These are phyloP conservation scores for button mushroom (Agaricus bisporus) DNA, from an alignment of 768 basidiomycete species.

Conservation along the genomic window DNA sequence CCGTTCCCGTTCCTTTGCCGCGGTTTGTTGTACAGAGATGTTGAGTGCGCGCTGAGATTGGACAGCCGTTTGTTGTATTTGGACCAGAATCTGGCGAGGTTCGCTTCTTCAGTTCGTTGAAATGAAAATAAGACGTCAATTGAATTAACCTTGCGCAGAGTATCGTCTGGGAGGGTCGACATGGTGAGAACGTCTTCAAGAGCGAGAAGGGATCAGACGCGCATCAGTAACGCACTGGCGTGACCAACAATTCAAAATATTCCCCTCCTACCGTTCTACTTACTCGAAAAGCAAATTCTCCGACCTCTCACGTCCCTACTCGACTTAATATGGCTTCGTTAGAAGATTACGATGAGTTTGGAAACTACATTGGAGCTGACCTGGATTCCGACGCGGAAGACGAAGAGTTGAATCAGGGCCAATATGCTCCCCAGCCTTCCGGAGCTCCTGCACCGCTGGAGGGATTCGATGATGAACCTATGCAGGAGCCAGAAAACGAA, in stretches of 20 bases:
- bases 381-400: slow-evolving; percentile 84
- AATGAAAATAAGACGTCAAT: slow-evolving; percentile 11
- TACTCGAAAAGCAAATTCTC: neutral
- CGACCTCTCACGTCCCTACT: slow-evolving; percentile 10
- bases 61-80: slow-evolving; percentile 89
- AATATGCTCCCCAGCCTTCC: slow-evolving; percentile 31
- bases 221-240: slow-evolving; percentile 6
- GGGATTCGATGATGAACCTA: slow-evolving; percentile 73
- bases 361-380: slow-evolving; percentile 96
- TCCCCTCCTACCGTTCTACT: neutral
- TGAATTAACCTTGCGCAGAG: slow-evolving; percentile 63
- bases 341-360: slow-evolving; percentile 91
- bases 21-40: slow-evolving; percentile 66
- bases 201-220: slow-evolving; percentile 10
- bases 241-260: slow-evolving; percentile 8
- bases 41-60: slow-evolving; percentile 78
- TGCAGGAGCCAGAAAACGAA: slow-evolving; percentile 41
- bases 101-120: slow-evolving; percentile 1
- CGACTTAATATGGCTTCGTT: slow-evolving; percentile 40
- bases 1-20: slow-evolving; percentile 82
- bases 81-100: slow-evolving; percentile 68
- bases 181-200: slow-evolving; percentile 16
- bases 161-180: slow-evolving; percentile 75
- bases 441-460: slow-evolving; percentile 56
- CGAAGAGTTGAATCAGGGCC: slow-evolving; percentile 43